These are phyloP conservation scores for Betula pendula DNA, from an alignment of 306 rosid genomes.

Conservation along the genomic window DNA sequence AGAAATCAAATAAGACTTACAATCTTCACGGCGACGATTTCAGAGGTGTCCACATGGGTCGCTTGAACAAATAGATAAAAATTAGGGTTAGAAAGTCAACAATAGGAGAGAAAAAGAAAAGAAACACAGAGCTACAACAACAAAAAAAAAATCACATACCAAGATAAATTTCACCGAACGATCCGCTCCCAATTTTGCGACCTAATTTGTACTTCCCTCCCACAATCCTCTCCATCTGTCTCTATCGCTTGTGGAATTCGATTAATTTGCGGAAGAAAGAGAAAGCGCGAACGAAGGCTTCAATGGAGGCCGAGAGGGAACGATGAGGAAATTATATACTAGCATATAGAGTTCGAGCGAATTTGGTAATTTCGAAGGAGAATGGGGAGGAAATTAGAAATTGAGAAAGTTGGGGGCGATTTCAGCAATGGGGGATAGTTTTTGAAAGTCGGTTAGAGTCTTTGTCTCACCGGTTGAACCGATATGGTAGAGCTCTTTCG, in stretches of 20 bases:
- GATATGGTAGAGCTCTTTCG: neutral
- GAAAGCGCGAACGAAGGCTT: slow-evolving; percentile 1
- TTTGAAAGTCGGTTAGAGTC: slow-evolving; percentile 11
- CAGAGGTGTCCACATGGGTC: slow-evolving; percentile 50
- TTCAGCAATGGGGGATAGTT: slow-evolving; percentile 7
- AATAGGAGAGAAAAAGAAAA: neutral
- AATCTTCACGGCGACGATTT: slow-evolving; percentile 70
- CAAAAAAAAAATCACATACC: slow-evolving; percentile 30
- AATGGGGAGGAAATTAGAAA: neutral
- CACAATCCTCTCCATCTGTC: slow-evolving; percentile 61
- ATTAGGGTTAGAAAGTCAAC: neutral
- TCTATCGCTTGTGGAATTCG: neutral
- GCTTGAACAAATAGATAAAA: slow-evolving; percentile 42
- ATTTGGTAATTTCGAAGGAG: neutral
- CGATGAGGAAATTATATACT: neutral
- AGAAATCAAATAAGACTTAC: slow-evolving; percentile 36
- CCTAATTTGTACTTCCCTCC: slow-evolving; percentile 68
- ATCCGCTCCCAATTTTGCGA: slow-evolving; percentile 76
- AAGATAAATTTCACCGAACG: slow-evolving; percentile 68
- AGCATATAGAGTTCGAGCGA: neutral
- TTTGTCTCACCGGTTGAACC: neutral
- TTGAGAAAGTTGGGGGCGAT: neutral
- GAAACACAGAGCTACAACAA: neutral
- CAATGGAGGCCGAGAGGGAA: neutral
- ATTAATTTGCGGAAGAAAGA: neutral